A percentile compares a stretch with the other conserved stretches of the same genome.
phyloP scores from a whole-genome alignment of 768 basidiomycete genomes.

The Coprinopsis cinerea region DNA sequence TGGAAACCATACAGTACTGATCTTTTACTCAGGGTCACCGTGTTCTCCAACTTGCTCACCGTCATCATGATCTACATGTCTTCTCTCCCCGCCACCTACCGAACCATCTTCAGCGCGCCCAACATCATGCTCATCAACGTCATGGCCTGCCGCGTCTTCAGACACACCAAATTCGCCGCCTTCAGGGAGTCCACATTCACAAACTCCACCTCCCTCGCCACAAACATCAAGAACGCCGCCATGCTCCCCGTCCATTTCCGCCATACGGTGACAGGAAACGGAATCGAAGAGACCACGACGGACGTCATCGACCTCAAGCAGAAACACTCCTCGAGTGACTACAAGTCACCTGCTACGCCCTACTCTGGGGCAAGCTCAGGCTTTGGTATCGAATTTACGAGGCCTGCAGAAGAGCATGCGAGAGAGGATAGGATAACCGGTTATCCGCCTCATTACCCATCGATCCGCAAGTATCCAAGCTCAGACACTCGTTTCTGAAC shows the following conservation, averaged over 20 bases:
- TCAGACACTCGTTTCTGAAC: no score
- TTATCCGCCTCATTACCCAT: neutral
- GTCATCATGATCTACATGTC: slow-evolving; percentile 7
- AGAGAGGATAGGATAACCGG: no score
- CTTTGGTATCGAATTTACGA: neutral
- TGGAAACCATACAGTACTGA: neutral
- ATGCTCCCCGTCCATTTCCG: neutral
- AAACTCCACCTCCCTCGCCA: neutral
- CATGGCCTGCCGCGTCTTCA: slow-evolving; percentile 5
- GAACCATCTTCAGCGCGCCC: slow-evolving; percentile 5
- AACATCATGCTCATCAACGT: slow-evolving; percentile 7
- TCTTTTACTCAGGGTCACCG: slow-evolving; percentile 2
- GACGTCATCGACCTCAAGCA: neutral
- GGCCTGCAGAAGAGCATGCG: neutral
- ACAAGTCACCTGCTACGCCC: neutral
- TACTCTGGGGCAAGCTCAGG: neutral
- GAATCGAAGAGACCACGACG: neutral
- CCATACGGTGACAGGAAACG: neutral
- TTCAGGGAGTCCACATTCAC: slow-evolving; percentile 3
- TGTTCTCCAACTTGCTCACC: slow-evolving; percentile 5
- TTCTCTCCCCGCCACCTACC: neutral
- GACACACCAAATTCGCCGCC: slow-evolving; percentile 2
- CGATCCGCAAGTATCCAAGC: neutral
- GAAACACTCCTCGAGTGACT: neutral
- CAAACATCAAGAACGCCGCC: neutral